Conservation (phyloP, 2,329 filamentous ascomycete genomes). For the Penicillium polonicum region DNA sequence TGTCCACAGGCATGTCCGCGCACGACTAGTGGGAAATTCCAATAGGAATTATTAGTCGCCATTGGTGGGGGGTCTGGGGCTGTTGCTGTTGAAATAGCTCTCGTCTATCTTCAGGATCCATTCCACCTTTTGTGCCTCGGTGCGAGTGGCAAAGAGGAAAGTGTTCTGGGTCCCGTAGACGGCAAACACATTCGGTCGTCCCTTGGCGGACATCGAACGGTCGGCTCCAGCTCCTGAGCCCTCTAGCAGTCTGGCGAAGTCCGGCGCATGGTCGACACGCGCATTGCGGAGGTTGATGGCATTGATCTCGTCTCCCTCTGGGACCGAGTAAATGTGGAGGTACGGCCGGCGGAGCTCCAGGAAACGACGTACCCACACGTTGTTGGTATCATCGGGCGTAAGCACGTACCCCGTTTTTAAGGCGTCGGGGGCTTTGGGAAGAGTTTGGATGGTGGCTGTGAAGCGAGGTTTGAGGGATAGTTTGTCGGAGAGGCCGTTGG, state of each 20-base stretch:
- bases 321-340: conserved; percentile 80
- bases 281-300: conserved; percentile 86
- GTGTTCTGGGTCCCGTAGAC: conserved; percentile 93
- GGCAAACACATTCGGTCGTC: conserved; percentile 77
- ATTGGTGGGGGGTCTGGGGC: conserved; percentile 27
- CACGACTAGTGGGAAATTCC: neutral
- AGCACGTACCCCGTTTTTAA: conserved; percentile 87
- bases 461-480: conserved; percentile 60
- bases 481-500: conserved; percentile 28
- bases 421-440: conserved; percentile 76
- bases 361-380: conserved; percentile 86
- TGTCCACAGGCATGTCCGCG: neutral
- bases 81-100: conserved; percentile 57
- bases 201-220: conserved; percentile 40
- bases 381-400: conserved; percentile 72
- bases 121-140: conserved; percentile 88
- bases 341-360: conserved; percentile 91
- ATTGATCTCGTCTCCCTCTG: conserved; percentile 85
- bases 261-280: conserved; percentile 87
- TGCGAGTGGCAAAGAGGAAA: conserved; percentile 87
- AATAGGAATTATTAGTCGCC: conserved; percentile 11
- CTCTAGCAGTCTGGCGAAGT: conserved; percentile 75
- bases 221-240: conserved; percentile 41
- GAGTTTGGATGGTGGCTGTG: conserved; percentile 71
- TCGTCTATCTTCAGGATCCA: conserved; percentile 97